Evolutionary conservation across 2,329 filamentous ascomycete genomes (phyloP), one percentile per base, ranked within the genome.

Genomic region (Fulvia fulva): DNA sequence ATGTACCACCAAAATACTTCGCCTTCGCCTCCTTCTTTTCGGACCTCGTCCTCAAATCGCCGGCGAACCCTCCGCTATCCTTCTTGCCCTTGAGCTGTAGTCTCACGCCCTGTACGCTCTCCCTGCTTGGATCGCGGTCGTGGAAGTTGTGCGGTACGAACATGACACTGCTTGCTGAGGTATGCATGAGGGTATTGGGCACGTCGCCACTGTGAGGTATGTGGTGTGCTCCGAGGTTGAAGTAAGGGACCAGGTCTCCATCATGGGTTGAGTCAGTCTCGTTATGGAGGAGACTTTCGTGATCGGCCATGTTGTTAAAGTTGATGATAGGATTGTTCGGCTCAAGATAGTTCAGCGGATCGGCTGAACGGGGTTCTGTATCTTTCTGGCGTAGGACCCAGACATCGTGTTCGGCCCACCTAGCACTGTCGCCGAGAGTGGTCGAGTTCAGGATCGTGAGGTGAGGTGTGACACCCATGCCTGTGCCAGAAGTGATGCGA

Each of bases 181-280:
- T 69, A 56, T 71, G 68, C 67, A 69, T 69, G 1, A 72, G 60
- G 2, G 70, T 71, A 50, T 71, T 71, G 2, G 70, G 70, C 7
- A 71, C 54, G 56, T 71, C 68, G 11, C 67, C 67, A 5, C 59
- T 61, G 55, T 61, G 65, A 21, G 61, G 79, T 22, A 80, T 73
- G 62, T 82, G 79, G 64, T 82, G 80, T 69, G 79, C 79, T 46
- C 79, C 79, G 8, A 82, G 68, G 63, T 82, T 82, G 63, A 82
- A 77, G 73, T 78, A 82, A 3, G 80, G 59, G 1, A 81, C 78
- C 11, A 75, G 55, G 67, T 66, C 69, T 5, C 61, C 66, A 34
- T 66, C 61, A 28, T 67, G 65, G 12, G 60, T 52, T 1, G 43
- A 37, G 19, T 55, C 47, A 7, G 55, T 12, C 21, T 75, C 74